A percentile compares a stretch with the other conserved stretches of the same genome.
Evolutionary conservation across 768 basidiomycete species (phyloP).

Genomic region (Boletus tomentosulus): DNA sequence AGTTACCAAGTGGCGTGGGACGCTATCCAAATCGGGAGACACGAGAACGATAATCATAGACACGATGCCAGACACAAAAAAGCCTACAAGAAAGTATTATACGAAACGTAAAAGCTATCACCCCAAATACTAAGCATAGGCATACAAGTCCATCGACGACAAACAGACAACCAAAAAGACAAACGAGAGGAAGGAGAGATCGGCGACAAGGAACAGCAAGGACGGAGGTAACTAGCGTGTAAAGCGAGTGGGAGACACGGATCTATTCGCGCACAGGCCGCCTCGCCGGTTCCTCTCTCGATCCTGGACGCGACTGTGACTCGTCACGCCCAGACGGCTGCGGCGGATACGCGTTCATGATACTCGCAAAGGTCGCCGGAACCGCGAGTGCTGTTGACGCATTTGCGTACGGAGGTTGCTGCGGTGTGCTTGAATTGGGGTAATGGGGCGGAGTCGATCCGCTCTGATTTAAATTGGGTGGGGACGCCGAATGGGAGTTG

Average conservation of each 20-base stretch:
- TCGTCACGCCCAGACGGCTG: constrained; percentile 23
- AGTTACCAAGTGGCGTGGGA: neutral
- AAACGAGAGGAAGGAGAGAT: neutral
- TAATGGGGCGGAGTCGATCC: constrained; percentile 18
- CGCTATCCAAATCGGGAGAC: neutral
- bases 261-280: constrained; percentile 14
- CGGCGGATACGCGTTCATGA: constrained; percentile 66
- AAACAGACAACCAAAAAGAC: neutral
- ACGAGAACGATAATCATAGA: constrained; percentile 3
- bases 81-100: too few relatives aligned
- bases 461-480: constrained; percentile 20
- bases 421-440: constrained; percentile 10
- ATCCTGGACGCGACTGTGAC: constrained; percentile 24
- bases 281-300: constrained; percentile 23
- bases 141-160: neutral
- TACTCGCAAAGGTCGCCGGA: constrained; percentile 59
- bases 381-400: constrained; percentile 28
- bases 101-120: too few relatives aligned
- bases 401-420: constrained; percentile 21
- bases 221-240: neutral
- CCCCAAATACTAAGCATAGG: neutral
- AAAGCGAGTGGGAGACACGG: neutral
- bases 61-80: too few relatives aligned
- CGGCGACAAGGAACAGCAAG: neutral
- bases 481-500: constrained; percentile 19